Conservation (phyloP, 2,329 filamentous ascomycete genomes). For the Colletotrichum higginsianum region DNA sequence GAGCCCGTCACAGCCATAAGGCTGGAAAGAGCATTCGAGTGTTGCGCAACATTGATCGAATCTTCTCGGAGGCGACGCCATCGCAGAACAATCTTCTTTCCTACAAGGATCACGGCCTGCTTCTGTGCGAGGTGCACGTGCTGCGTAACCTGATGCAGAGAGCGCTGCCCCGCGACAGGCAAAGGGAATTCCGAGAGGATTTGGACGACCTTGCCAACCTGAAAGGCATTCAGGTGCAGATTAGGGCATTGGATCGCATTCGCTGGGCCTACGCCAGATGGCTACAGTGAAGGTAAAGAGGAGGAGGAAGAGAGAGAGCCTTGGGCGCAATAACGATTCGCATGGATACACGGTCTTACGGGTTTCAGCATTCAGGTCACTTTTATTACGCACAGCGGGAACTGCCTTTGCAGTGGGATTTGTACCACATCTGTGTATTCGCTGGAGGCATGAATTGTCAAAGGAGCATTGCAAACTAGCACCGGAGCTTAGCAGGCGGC, state of each 20-base stretch:
- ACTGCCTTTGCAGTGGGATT: constrained; percentile 22
- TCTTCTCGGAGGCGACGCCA: constrained; percentile 77
- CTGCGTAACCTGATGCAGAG: constrained; percentile 78
- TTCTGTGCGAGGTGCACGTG: constrained; percentile 91
- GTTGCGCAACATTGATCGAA: constrained; percentile 89
- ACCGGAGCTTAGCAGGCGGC: constrained; percentile 41
- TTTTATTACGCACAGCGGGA: constrained; percentile 35
- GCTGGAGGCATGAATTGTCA: constrained; percentile 38
- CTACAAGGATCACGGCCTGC: constrained; percentile 92
- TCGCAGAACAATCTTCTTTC: constrained; percentile 82
- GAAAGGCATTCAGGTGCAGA: constrained; percentile 83
- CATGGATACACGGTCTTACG: constrained; percentile 36
- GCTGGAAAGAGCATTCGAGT: constrained; percentile 82
- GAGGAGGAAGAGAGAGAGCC: background rate
- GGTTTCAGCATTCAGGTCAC: constrained; percentile 39
- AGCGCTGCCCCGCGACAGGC: constrained; percentile 81
- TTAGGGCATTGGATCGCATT: constrained; percentile 85
- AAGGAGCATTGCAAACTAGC: constrained; percentile 38
- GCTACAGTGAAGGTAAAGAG: constrained; percentile 59
- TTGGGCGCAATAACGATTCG: constrained; percentile 36
- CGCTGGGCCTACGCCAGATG: constrained; percentile 92
- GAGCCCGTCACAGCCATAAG: constrained; percentile 74
- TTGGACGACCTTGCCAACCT: constrained; percentile 88
- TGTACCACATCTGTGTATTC: constrained; percentile 33
- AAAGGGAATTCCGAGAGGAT: constrained; percentile 90